Base-by-base conservation (phyloP, 345 rosid genomes). In the Eucalyptus guilfoylei region DNA sequence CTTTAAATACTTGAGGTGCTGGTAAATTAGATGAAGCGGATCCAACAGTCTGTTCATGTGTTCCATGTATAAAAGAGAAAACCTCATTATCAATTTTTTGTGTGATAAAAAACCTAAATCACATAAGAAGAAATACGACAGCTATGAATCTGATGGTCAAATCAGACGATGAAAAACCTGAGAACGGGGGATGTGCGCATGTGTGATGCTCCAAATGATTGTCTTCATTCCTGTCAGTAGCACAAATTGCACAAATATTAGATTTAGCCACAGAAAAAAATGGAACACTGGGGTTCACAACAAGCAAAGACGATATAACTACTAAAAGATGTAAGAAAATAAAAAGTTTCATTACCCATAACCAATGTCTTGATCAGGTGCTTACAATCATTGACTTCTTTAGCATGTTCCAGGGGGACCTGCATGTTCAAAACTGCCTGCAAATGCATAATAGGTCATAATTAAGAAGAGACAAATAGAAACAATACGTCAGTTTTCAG, bases 361-460 rank as follows among this genome's bases (percentile, higher is more conserved):
- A 98, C 99, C 93, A 98, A 94, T 85, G 99, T 98, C 97, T 95
- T 98, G 91, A 98, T 97, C 92, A 98, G 93, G 93, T 95, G 96
- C 92, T 98, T 98, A 90, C 98, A 97, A 89, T 98, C 99, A 95
- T 94, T 96, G 89, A 98, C 98, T 94, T 98, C 99, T 95, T 98
- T 98, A 48, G 99, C 95, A 95, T 97, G 99, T 91, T 98, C 99
- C 83, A 94, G 94, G 13, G 99, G 98, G 88, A 96, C 97, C 96
- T 98, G 99, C 95, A 97, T 89, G 91, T 98, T 96, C 88, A 98
- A 89, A 93, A 98, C 99, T 87, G 99, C 99, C 99, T 98, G 99
- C 97, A 93, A 90, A 89, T 88, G 91, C 86, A 83, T 24, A 85
- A 87, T 87, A 58, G 49, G 87, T 87, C 90, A 89, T 58, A 40